Percentiles rank a stretch among this genome's conserved stretches.
Evolutionary conservation across 352 stramenopile species (phyloP).

Genomic region (Blastocystis sp.): DNA sequence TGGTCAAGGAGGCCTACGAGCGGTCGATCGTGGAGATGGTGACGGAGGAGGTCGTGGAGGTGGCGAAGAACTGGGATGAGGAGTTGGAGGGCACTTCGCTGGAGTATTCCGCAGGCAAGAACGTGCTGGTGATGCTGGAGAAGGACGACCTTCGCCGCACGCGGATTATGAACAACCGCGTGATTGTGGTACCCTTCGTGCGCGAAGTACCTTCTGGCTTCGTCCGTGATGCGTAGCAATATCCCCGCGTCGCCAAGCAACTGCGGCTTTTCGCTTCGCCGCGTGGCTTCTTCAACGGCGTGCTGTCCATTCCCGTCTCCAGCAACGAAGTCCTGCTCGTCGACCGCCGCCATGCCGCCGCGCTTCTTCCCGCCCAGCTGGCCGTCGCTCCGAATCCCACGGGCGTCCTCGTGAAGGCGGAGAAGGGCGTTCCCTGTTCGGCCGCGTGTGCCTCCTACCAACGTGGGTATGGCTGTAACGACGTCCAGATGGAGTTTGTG

Average conservation of each 20-base stretch:
- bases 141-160: neutral
- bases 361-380: neutral
- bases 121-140: neutral
- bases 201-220: neutral
- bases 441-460: neutral
- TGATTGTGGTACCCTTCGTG: neutral
- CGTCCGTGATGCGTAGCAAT: conserved; percentile 11
- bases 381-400: conserved; percentile 18
- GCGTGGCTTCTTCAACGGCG: conserved; percentile 13
- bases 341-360: neutral
- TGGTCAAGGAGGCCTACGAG: conserved; percentile 1
- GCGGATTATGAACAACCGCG: neutral
- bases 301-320: neutral
- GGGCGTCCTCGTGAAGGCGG: neutral
- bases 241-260: neutral
- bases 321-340: conserved; percentile 14
- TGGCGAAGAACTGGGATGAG: neutral
- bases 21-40: conserved; percentile 3
- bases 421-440: conserved; percentile 9
- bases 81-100: neutral
- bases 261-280: conserved; percentile 5
- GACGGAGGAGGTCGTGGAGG: neutral
- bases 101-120: neutral
- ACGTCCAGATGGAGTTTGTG: conserved; percentile 35
- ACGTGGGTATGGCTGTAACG: neutral